These are phyloP conservation scores for Dendrobium chrysotoxum DNA, from an alignment of 106 monocot genomes.

Conservation along the genomic window DNA sequence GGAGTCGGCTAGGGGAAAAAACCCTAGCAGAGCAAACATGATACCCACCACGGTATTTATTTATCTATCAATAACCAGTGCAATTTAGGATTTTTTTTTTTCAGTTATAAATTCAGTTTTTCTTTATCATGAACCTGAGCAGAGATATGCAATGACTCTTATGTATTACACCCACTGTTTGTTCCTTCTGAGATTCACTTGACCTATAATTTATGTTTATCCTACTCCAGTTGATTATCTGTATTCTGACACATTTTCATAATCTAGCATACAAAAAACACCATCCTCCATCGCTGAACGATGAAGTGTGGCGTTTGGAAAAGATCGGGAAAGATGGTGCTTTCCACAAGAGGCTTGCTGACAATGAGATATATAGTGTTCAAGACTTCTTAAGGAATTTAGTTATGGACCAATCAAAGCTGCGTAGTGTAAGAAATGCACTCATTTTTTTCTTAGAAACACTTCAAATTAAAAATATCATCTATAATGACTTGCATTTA, in stretches of 20 bases:
- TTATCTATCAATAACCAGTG: neutral
- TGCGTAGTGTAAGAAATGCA: constrained; percentile 51
- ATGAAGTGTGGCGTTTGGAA: constrained; percentile 91
- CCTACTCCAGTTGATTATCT: neutral
- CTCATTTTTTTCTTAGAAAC: neutral
- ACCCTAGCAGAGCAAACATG: too few species aligned
- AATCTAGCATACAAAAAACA: constrained; percentile 83
- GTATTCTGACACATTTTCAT: neutral
- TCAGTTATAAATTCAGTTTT: too few species aligned
- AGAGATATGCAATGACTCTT: too few species aligned
- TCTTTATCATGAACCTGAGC: too few species aligned
- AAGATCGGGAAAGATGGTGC: constrained; percentile 91
- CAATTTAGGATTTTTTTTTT: neutral
- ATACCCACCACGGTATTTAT: neutral
- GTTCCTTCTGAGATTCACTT: neutral
- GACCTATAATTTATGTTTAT: neutral
- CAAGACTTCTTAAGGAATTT: constrained; percentile 58
- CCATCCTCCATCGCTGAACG: constrained; percentile 66
- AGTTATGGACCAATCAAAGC: constrained; percentile 36
- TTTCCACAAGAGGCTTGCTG: constrained; percentile 71
- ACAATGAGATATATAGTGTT: constrained; percentile 52
- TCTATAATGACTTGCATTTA: neutral
- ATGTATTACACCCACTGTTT: neutral
- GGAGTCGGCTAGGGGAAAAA: too few species aligned
- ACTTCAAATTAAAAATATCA: neutral